Percentiles rank a stretch among this genome's conserved stretches.
Conservation (phyloP, 768 basidiomycete species). For the Cyathus striatus region DNA sequence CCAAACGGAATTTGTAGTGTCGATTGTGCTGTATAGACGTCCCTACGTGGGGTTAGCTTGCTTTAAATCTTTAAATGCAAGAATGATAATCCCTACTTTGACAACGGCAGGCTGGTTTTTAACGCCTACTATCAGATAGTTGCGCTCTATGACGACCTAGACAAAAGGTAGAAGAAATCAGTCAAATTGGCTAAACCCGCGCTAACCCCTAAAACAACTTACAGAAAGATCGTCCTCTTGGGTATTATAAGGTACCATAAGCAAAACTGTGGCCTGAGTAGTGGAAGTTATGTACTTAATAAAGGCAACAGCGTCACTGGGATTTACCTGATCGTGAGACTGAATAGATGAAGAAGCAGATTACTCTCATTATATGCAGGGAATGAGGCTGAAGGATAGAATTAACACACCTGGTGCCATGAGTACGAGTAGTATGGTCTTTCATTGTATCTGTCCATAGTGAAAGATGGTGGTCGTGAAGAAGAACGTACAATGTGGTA, state of each 20-base stretch:
- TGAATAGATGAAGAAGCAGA: constrained; percentile 25
- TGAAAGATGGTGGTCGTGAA: constrained; percentile 1
- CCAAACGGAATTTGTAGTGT: constrained; percentile 66
- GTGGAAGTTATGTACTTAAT: constrained; percentile 8
- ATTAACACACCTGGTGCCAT: constrained; percentile 73
- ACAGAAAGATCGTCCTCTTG: constrained; percentile 70
- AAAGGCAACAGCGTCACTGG: constrained; percentile 6
- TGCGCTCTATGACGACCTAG: constrained; percentile 70
- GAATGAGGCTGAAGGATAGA: constrained; percentile 4
- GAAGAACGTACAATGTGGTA: constrained; percentile 1
- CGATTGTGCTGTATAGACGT: constrained; percentile 65
- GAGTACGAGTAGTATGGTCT: constrained; percentile 53
- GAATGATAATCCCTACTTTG: constrained; percentile 45
- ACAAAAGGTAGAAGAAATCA: constrained; percentile 1
- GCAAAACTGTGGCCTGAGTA: constrained; percentile 66
- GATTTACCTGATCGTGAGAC: constrained; percentile 82
- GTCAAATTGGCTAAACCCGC: neutral
- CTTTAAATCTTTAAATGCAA: neutral
- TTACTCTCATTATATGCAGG: neutral
- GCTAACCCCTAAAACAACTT: constrained; percentile 16
- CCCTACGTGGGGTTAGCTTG: constrained; percentile 41
- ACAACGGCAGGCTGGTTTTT: constrained; percentile 65
- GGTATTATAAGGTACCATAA: constrained; percentile 69
- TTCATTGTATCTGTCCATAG: constrained; percentile 37
- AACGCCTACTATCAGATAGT: constrained; percentile 70